Evolutionary conservation across 176 grass and related monocot genomes (phyloP).

Genomic region (Leersia perrieri): DNA sequence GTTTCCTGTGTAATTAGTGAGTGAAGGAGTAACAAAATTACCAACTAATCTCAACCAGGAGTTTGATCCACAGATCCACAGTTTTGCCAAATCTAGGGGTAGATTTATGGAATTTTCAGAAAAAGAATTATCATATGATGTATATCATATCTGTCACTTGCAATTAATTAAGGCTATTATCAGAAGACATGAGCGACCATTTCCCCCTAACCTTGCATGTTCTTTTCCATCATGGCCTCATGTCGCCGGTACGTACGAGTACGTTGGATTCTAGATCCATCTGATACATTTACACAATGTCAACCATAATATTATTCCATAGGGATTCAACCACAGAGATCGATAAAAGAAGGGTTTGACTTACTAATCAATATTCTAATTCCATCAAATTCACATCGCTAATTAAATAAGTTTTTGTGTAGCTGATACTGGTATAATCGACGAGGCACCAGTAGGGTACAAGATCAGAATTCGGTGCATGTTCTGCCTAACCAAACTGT

Average conservation of each 20-base stretch:
- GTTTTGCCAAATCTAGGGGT: constrained; percentile 19
- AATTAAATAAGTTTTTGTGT: neutral
- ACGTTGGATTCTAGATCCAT: constrained; percentile 1
- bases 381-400: neutral
- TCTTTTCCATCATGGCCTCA: neutral
- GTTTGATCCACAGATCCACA: neutral
- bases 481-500: neutral
- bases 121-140: neutral
- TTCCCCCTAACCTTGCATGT: neutral
- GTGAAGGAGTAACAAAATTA: neutral
- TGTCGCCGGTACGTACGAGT: neutral
- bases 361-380: constrained; percentile 27
- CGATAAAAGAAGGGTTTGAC: constrained; percentile 33
- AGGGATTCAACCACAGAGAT: neutral
- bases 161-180: neutral
- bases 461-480: neutral
- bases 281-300: constrained; percentile 10
- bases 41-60: neutral
- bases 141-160: neutral
- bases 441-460: neutral
- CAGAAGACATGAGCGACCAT: neutral
- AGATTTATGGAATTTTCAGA: neutral
- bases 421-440: neutral
- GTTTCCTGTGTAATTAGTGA: neutral
- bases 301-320: constrained; percentile 28